Evolutionary conservation across 139 green algal genomes (phyloP), one percentile per base, ranked within the genome.

Genomic region (Tetradesmus lagerheimii): DNA sequence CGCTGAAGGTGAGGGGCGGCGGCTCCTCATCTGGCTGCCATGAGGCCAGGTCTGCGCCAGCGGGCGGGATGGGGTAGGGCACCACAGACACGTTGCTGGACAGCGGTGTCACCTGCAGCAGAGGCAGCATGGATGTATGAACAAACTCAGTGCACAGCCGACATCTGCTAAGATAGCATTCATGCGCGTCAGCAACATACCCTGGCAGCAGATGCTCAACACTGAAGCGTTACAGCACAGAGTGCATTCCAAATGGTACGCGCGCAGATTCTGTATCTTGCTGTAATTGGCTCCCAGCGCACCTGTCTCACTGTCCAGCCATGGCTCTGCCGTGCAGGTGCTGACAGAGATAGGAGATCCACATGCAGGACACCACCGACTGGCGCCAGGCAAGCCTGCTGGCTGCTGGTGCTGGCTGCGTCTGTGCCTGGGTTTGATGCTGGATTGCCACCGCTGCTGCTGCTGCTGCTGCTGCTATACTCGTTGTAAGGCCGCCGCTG

Each of bases 11-110:
- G 50, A 97, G 87, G 16, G 94, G 95, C 14, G 93, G 95, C 18
- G 94, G 91, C 87, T 95, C 92, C 90, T 96, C 94, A 80, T 95
- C 92, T 39, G 77, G 83, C 34, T 84, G 83, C 78, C 85, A 96
- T 0, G 92, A 95, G 20, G 89, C 80, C 23, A 93, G 91, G 90
- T 97, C 95, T 23, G 93, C 91, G 15, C 95, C 95, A 27, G 95
- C 94, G 20, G 94, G 94, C 1, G 94, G 94, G 79, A 97, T 97
- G 88, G 95, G 95, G 89, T 97, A 97, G 1, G 94, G 93, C 75
- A 97, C 90, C 31, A 92, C 89, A 76, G 89, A 62, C 23, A 94
- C 86, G 38, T 85, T 92, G 75, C 35, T 53, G 0, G 92, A 75
- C 35, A 93, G 88, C 1, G 90, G 86, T 4, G 93, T 94, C 45